Percentiles rank a stretch among this genome's conserved stretches.
Evolutionary conservation across 306 rosid genomes (phyloP).

Genomic region (Prunus fruticosa): DNA sequence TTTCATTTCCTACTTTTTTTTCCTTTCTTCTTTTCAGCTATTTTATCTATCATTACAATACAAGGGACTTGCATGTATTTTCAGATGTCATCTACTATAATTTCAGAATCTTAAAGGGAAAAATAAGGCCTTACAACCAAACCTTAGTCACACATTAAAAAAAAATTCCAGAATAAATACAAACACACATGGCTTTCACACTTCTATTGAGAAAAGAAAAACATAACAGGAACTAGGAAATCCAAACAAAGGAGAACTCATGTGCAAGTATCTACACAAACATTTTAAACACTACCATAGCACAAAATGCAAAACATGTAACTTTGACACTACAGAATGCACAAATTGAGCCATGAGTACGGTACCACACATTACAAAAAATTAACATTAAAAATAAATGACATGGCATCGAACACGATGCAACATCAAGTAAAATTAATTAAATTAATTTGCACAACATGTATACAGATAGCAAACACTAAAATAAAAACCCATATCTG

Average conservation of each 20-base stretch:
- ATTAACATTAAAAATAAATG: neutral
- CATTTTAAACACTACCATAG: neutral
- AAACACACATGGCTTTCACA: neutral
- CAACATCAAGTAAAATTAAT: neutral
- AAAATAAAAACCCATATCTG: neutral
- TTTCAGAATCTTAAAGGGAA: too few species aligned
- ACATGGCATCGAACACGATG: neutral
- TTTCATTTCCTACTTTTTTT: too few species aligned
- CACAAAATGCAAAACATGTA: neutral
- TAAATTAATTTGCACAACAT: neutral
- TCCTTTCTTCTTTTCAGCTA: neutral
- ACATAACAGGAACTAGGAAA: neutral
- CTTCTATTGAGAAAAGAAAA: neutral
- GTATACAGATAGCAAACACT: neutral
- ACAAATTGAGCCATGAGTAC: neutral
- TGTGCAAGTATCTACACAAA: neutral
- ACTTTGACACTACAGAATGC: neutral
- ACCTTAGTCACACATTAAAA: neutral
- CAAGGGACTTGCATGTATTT: neutral
- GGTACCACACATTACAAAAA: neutral
- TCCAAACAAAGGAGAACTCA: neutral
- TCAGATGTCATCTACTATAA: too few species aligned
- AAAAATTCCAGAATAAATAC: neutral
- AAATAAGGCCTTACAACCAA: too few species aligned
- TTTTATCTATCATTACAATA: neutral